Evolutionary conservation across 345 rosid genomes (phyloP), one percentile per base, ranked within the genome.

Genomic region (Raphanus raphanistrum): DNA sequence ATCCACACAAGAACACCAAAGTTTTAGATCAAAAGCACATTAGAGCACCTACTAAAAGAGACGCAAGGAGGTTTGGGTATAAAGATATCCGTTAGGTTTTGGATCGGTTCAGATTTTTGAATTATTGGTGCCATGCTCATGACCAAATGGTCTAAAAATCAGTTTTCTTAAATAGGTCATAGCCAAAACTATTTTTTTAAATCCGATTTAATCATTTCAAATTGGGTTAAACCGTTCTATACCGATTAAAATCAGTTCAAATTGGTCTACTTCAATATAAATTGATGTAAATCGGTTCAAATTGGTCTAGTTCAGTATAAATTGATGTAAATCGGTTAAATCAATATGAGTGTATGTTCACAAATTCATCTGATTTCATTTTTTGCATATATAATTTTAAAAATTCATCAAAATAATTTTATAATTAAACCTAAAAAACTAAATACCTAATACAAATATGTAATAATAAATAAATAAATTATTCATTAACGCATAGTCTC

Each of bases 1-100:
- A 93, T 74, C 76, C 75, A 63, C 79, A 70, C 68, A 70, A 63
- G 27, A 38, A 55, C 25, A 70, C 32, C 4, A 27, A 15, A 58
- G 29, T 74, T 25, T 15, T 74, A 72, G 36, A 78, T 0, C 31
- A 54, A 69, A 55, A 73, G 2, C 21, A 21, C 9, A 0, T 17
- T 17, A 54, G 9, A 16, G 2, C 8, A 50, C 27, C 36, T 41
- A 41, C 13, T 41, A 41, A 41, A 10, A 41, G 45, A 41, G 45
- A 41, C 45, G 13, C 45, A 41, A 41, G 13, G 45, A 41, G 45
- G n/a, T 13, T 41, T 41, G 48, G 4, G 48, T 41, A 2, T 41
- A 10, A 41, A 41, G 48, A 3, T 11, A 41, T 41, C 4, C 4
- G 48, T 41, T 38, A 38, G 45, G 45, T 21, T 38, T 38, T 38